phyloP scores from a whole-genome alignment of 495 filamentous ascomycete genomes.

The Xylaria palmicola region DNA sequence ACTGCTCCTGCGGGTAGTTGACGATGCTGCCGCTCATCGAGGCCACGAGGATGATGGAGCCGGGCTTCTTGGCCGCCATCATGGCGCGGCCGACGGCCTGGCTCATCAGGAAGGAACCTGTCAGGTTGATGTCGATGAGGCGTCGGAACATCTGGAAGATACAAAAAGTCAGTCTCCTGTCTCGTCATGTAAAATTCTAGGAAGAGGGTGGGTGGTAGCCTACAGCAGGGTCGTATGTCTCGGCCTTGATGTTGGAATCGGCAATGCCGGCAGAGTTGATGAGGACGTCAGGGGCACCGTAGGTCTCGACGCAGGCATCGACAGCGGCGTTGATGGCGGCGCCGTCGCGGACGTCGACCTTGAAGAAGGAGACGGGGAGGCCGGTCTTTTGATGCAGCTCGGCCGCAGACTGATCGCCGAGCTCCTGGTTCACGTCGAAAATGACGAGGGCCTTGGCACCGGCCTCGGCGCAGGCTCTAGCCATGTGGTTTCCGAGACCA shows the following conservation, averaged over 20 bases:
- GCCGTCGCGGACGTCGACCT: constrained; percentile 71
- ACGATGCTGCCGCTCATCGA: constrained; percentile 78
- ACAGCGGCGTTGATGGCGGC: constrained; percentile 61
- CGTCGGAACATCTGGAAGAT: constrained; percentile 58
- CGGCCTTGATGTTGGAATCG: constrained; percentile 57
- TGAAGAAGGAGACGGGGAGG: constrained; percentile 72
- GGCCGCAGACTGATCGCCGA: constrained; percentile 65
- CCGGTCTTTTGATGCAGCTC: constrained; percentile 66
- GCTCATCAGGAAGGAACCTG: constrained; percentile 66
- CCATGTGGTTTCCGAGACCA: constrained; percentile 75
- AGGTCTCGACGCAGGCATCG: constrained; percentile 55
- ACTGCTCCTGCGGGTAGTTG: constrained; percentile 78
- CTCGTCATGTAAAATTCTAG: background rate
- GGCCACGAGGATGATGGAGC: constrained; percentile 70
- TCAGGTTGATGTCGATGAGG: constrained; percentile 75
- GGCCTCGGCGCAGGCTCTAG: constrained; percentile 69
- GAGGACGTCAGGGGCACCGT: constrained; percentile 67
- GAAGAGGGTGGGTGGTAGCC: background rate
- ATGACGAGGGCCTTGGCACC: constrained; percentile 71
- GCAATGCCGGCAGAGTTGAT: constrained; percentile 86
- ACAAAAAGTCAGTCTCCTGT: constrained; percentile 32
- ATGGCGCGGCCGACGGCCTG: constrained; percentile 64
- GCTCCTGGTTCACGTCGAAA: constrained; percentile 69
- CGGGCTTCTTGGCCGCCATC: constrained; percentile 63
- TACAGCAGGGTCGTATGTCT: constrained; percentile 56